Percentiles rank a stretch among this genome's conserved stretches.
Evolutionary conservation across 495 filamentous ascomycete species (phyloP).

Genomic region (Trichoderma erinaceum): DNA sequence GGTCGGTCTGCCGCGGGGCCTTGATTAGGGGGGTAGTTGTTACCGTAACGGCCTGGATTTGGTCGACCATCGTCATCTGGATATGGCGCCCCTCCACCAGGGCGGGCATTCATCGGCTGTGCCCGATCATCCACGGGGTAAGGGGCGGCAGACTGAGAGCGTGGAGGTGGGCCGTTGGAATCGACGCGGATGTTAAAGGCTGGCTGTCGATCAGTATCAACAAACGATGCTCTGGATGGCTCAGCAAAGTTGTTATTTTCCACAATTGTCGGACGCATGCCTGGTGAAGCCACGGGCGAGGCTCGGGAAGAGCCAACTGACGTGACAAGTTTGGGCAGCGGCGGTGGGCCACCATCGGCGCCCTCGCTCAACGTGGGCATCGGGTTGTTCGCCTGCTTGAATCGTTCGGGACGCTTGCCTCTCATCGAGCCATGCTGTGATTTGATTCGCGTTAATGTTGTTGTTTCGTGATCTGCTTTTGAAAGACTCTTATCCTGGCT

Average conservation of each 20-base stretch:
- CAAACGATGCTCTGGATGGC: conserved; percentile 36
- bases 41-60: conserved; percentile 31
- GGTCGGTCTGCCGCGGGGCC: conserved; percentile 51
- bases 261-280: conserved; percentile 24
- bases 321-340: conserved; percentile 21
- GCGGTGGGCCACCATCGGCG: conserved; percentile 16
- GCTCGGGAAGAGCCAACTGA: conserved; percentile 24
- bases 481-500: conserved; percentile 79
- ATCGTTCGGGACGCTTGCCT: conserved; percentile 60
- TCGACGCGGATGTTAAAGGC: conserved; percentile 40
- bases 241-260: conserved; percentile 63
- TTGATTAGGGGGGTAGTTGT: conserved; percentile 30
- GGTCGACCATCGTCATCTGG: conserved; percentile 42
- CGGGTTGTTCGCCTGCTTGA: conserved; percentile 39
- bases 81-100: conserved; percentile 43
- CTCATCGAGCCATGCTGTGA: conserved; percentile 85
- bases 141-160: conserved; percentile 51
- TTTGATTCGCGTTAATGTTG: conserved; percentile 84
- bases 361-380: conserved; percentile 48
- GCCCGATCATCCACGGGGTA: conserved; percentile 59
- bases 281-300: conserved; percentile 21
- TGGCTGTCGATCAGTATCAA: conserved; percentile 37
- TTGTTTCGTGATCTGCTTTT: conserved; percentile 84
- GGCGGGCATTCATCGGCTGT: conserved; percentile 31
- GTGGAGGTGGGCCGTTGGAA: conserved; percentile 24